Percentiles rank a stretch among this genome's conserved stretches.
These are phyloP conservation scores for Chaetomium globosum DNA, from an alignment of 2,329 filamentous ascomycete genomes.

Conservation along the genomic window DNA sequence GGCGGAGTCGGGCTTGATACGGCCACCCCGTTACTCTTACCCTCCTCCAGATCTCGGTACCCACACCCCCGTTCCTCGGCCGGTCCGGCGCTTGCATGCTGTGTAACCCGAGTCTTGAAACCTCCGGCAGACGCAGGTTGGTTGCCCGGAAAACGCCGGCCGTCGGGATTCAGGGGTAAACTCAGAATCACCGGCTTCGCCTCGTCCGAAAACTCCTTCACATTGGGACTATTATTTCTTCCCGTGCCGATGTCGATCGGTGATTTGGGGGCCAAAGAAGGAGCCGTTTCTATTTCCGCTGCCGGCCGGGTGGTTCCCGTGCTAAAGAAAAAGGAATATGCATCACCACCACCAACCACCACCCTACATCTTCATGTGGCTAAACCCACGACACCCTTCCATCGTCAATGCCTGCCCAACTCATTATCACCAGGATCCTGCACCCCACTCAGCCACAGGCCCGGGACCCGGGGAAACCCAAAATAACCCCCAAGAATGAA, in stretches of 20 bases:
- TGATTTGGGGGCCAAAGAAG: background rate
- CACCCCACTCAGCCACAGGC: background rate
- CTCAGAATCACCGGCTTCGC: background rate
- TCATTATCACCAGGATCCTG: background rate
- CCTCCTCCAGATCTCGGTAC: constrained; percentile 6
- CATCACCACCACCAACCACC: background rate
- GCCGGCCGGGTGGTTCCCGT: background rate
- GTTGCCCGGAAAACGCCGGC: background rate
- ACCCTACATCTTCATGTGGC: background rate
- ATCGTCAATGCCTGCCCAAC: background rate
- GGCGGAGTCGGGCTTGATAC: constrained; percentile 12
- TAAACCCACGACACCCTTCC: background rate
- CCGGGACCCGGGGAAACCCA: background rate
- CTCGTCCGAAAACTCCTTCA: background rate
- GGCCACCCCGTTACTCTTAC: constrained; percentile 14
- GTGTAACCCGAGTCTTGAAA: constrained; percentile 11
- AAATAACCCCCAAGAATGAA: background rate
- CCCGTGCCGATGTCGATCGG: background rate
- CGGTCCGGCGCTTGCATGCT: constrained; percentile 8
- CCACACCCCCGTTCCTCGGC: constrained; percentile 8
- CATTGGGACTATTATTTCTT: background rate
- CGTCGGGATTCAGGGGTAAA: background rate
- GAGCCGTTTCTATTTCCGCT: background rate
- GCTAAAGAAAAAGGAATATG: background rate
- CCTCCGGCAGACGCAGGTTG: background rate